These are phyloP conservation scores for Phytopythium chamaehyphon DNA, from an alignment of 352 stramenopile genomes.

Conservation along the genomic window DNA sequence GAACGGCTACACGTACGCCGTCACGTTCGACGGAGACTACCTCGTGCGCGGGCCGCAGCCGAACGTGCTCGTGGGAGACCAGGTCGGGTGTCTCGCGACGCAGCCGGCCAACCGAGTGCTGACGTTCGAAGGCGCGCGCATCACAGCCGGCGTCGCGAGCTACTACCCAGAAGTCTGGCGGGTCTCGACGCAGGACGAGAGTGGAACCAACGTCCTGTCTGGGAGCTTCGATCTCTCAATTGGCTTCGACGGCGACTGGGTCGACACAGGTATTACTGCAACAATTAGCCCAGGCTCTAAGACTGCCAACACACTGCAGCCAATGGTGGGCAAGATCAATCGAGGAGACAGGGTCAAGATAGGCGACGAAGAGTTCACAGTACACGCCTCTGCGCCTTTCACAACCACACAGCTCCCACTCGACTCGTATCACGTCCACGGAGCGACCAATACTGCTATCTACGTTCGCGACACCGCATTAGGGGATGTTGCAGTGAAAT, in stretches of 20 bases:
- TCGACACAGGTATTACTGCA: conserved; percentile 24
- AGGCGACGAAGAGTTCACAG: conserved; percentile 47
- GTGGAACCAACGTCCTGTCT: conserved; percentile 27
- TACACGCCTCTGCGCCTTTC: conserved; percentile 64
- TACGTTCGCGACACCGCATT: conserved; percentile 58
- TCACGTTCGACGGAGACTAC: conserved; percentile 64
- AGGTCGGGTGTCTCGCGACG: conserved; percentile 27
- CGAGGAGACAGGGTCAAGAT: conserved; percentile 59
- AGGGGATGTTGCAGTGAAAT: conserved; percentile 51
- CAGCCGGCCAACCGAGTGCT: conserved; percentile 46
- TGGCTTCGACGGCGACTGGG: conserved; percentile 62
- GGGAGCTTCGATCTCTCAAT: conserved; percentile 72
- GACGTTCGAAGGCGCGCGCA: conserved; percentile 37
- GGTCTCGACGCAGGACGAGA: conserved; percentile 37
- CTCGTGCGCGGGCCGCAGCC: conserved; percentile 52
- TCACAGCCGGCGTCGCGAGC: conserved; percentile 33
- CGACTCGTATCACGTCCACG: conserved; percentile 63
- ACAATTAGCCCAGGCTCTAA: conserved; percentile 47
- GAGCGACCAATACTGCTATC: conserved; percentile 22
- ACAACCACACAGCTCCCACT: conserved; percentile 63
- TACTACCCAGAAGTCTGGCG: conserved; percentile 70
- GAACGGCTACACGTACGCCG: conserved; percentile 66
- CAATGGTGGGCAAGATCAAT: conserved; percentile 68
- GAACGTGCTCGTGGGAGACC: conserved; percentile 42
- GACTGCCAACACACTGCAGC: conserved; percentile 27